Evolutionary conservation across 208 protist species (phyloP).

Genomic region (Leishmania aethiopica): DNA sequence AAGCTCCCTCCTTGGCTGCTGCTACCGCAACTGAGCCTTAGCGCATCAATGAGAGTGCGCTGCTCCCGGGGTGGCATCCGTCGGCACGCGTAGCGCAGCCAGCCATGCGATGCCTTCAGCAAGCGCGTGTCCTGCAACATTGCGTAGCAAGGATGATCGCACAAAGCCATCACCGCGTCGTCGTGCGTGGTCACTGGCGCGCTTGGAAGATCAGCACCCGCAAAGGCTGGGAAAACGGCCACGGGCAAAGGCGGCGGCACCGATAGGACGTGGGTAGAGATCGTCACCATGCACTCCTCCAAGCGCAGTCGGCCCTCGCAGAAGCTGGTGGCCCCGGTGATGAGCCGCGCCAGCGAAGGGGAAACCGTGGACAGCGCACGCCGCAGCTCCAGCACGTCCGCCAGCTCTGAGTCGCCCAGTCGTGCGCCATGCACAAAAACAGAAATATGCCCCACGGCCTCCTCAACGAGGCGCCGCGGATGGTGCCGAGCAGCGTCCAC

Average conservation of each 20-base stretch:
- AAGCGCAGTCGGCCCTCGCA: slow-evolving; percentile 8
- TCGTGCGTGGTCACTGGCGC: not conserved
- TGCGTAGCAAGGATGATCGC: slow-evolving; percentile 1
- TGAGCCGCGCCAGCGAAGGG: slow-evolving; percentile 20
- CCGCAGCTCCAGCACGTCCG: slow-evolving; percentile 19
- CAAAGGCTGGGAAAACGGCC: not conserved
- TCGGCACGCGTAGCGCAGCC: slow-evolving; percentile 33
- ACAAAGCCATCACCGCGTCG: not conserved
- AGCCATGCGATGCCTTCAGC: slow-evolving; percentile 23
- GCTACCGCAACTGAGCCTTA: not conserved
- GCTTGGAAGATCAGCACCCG: not conserved
- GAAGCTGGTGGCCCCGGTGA: slow-evolving; percentile 25
- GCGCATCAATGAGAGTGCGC: slow-evolving; percentile 8
- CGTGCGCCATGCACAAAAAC: not conserved
- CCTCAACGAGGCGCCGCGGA: slow-evolving; percentile 19
- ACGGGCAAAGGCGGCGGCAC: slow-evolving; percentile 20
- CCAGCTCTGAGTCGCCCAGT: not conserved
- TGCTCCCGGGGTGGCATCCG: slow-evolving; percentile 16
- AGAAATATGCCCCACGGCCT: slow-evolving; percentile 6
- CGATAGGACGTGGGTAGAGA: slow-evolving; percentile 17
- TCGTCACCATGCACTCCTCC: slow-evolving; percentile 23
- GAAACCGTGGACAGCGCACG: slow-evolving; percentile 3
- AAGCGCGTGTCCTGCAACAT: slow-evolving; percentile 9
- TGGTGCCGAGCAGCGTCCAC: slow-evolving; percentile 20
- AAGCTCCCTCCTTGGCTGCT: not conserved